Base-by-base conservation (phyloP, 129 eudicot genomes). In the Sambucus nigra region DNA sequence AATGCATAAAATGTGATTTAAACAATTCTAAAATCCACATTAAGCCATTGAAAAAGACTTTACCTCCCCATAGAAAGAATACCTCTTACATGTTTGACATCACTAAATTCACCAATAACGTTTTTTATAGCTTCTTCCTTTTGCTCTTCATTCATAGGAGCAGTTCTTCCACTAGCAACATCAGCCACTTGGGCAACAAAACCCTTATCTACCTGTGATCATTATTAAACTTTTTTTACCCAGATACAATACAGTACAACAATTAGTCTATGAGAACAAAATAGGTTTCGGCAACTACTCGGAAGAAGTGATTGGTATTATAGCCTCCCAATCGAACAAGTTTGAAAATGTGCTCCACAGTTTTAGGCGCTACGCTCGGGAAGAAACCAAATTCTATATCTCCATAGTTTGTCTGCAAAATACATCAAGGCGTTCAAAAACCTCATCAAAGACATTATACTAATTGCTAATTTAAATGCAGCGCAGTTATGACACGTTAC, bases 21-120 rank as follows among this genome's bases (percentile, higher is more conserved):
- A n/a, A n/a, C n/a, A n/a, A n/a, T n/a, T n/a, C n/a, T n/a, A n/a
- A n/a, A n/a, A n/a, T n/a, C n/a, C n/a, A n/a, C n/a, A n/a, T n/a
- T n/a, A 60, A 47, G 25, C 0, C 0, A 56, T 0, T 11, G 13
- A 8, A 44, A 64, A 55, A 7, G 51, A 22, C 55, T 49, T 63
- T 80, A 92, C 99, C 99, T 92, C 44, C 99, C 99, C 99, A 92
- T 92, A 18, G 99, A 92, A 67, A 92, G 94, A 68, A 86, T 86
- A 51, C 99, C 99, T 69, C 99, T 69, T 45, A 86, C 96, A 68
- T 92, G 99, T 59, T 92, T 92, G 61, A 92, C 99, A 47, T 80
- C 69, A 77, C 99, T 86, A 61, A 92, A 92, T 77, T 92, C 99
- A 53, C 99, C 99, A 67, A 76, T 61, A 77, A 92, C 68, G 48